These are phyloP conservation scores for Trichoderma hamatum DNA, from an alignment of 2,329 filamentous ascomycete species.

Conservation along the genomic window DNA sequence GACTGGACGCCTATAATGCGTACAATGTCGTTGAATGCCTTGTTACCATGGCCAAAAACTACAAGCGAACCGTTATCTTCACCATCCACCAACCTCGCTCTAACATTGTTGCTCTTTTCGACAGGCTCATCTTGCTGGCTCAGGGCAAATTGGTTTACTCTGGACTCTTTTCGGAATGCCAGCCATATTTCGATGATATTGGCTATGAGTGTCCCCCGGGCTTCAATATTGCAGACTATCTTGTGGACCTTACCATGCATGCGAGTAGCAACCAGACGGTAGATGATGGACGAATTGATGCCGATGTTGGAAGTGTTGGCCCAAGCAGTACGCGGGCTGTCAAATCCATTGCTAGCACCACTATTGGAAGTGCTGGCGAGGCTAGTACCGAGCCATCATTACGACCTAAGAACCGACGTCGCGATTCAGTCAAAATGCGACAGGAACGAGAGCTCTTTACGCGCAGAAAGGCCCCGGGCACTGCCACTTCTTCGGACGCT, in stretches of 20 bases:
- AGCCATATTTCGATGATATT: constrained; percentile 87
- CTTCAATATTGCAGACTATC: constrained; percentile 98
- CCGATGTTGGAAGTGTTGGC: constrained; percentile 68
- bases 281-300: constrained; percentile 56
- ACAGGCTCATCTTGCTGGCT: constrained; percentile 87
- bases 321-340: constrained; percentile 86
- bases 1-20: constrained; percentile 93
- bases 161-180: constrained; percentile 84
- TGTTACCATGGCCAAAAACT: constrained; percentile 91
- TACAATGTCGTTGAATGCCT: constrained; percentile 98
- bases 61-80: constrained; percentile 96
- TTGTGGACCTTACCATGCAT: constrained; percentile 98
- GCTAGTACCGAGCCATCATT: constrained; percentile 65
- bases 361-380: constrained; percentile 72
- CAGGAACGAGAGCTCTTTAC: constrained; percentile 93
- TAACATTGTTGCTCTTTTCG: constrained; percentile 97
- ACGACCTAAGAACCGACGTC: constrained; percentile 70
- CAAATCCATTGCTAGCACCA: constrained; percentile 86
- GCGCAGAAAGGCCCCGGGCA: constrained; percentile 68
- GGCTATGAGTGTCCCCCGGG: constrained; percentile 93
- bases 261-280: constrained; percentile 64
- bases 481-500: constrained; percentile 63
- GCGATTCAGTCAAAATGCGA: constrained; percentile 78
- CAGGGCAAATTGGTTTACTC: constrained; percentile 91
- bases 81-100: constrained; percentile 98